Percentiles rank a stretch among this genome's conserved stretches.
Evolutionary conservation across 768 basidiomycete genomes (phyloP).

Genomic region (Boletus tylopilopsis): DNA sequence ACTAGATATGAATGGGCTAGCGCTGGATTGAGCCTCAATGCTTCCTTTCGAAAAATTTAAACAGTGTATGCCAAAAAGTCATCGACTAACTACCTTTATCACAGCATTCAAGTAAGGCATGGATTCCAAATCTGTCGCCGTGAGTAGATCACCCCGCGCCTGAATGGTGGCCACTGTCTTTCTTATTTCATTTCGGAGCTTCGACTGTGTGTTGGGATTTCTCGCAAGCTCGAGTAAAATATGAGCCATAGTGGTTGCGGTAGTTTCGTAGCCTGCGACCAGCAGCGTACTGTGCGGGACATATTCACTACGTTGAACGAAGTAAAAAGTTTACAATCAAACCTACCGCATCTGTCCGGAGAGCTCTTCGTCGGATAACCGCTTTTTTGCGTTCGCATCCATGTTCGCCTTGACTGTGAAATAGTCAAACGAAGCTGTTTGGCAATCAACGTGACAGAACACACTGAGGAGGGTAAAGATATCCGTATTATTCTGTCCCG

Average conservation of each 20-base stretch:
- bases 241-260: slow-evolving; percentile 53
- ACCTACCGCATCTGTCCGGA: slow-evolving; percentile 15
- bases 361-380: slow-evolving; percentile 15
- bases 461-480: slow-evolving; percentile 36
- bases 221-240: slow-evolving; percentile 57
- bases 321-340: neutral
- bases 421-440: too few relatives aligned
- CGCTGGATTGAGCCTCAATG: too few relatives aligned
- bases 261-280: slow-evolving; percentile 56
- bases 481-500: slow-evolving; percentile 8
- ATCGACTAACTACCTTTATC: slow-evolving; percentile 32
- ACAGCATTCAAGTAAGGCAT: slow-evolving; percentile 44
- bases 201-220: slow-evolving; percentile 52
- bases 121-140: slow-evolving; percentile 40
- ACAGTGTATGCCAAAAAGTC: too few relatives aligned
- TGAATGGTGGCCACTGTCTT: neutral
- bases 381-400: slow-evolving; percentile 15
- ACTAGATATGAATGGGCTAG: too few relatives aligned
- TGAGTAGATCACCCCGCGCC: slow-evolving; percentile 3
- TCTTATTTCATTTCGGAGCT: slow-evolving; percentile 42
- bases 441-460: too few relatives aligned
- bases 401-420: slow-evolving; percentile 26
- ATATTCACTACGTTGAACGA: neutral
- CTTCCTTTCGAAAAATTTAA: too few relatives aligned
- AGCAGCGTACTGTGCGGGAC: slow-evolving; percentile 35